Percentiles rank a stretch among this genome's conserved stretches.
Conservation (phyloP, 306 rosid genomes). For the Parietaria judaica region DNA sequence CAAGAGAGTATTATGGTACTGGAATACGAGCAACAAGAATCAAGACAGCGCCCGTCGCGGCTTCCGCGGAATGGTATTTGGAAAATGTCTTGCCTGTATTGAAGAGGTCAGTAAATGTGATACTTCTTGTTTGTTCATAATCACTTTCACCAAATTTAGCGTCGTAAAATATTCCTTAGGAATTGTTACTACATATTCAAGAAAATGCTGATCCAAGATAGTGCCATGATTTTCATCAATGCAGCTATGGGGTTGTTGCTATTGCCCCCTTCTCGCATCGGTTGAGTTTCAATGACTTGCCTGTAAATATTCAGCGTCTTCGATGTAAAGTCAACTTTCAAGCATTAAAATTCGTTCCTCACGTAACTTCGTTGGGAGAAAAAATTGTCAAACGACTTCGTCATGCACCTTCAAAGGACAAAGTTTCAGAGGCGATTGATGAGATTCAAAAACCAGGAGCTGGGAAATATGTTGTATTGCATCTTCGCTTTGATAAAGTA, state of each 20-base stretch:
- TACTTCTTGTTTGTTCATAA: neutral
- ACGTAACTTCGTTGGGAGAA: slow-evolving; percentile 67
- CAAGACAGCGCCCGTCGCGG: slow-evolving; percentile 79
- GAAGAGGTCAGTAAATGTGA: slow-evolving; percentile 50
- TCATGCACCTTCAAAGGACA: slow-evolving; percentile 30
- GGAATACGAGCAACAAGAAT: slow-evolving; percentile 76
- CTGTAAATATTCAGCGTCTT: slow-evolving; percentile 65
- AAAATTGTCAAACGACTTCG: slow-evolving; percentile 72
- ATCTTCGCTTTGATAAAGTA: slow-evolving; percentile 96
- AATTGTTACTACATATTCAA: neutral
- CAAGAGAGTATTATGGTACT: slow-evolving; percentile 74
- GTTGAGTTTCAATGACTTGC: slow-evolving; percentile 66
- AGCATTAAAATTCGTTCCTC: slow-evolving; percentile 82
- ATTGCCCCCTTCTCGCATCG: slow-evolving; percentile 97
- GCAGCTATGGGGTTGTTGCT: slow-evolving; percentile 80
- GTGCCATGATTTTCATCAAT: slow-evolving; percentile 1
- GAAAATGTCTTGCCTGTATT: slow-evolving; percentile 79
- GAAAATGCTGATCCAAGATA: neutral
- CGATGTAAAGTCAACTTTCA: slow-evolving; percentile 88
- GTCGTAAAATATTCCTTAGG: neutral
- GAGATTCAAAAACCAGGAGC: slow-evolving; percentile 27
- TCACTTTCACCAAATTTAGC: neutral
- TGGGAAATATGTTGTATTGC: slow-evolving; percentile 77
- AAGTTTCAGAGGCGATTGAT: slow-evolving; percentile 26
- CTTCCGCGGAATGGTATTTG: slow-evolving; percentile 82